Conservation (phyloP, 257 asterid genomes). For the Galeopsis tetrahit region DNA sequence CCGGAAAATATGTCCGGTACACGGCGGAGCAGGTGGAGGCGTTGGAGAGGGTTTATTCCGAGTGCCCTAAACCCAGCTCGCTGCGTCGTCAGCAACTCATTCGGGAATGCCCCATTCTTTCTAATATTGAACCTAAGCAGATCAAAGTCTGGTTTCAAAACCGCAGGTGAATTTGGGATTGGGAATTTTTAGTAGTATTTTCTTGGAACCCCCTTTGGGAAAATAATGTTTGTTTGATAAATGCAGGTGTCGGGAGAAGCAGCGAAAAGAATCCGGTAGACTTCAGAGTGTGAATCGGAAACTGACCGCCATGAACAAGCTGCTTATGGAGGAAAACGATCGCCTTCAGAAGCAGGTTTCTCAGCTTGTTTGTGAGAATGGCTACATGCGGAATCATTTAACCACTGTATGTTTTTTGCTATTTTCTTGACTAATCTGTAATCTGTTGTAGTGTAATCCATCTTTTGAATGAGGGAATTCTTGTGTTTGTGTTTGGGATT, state of each 20-base stretch:
- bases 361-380: slow-evolving; percentile 92
- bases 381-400: slow-evolving; percentile 84
- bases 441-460: too few species aligned
- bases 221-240: background rate
- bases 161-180: slow-evolving; percentile 69
- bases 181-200: background rate
- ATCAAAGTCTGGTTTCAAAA: slow-evolving; percentile 98
- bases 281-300: slow-evolving; percentile 92
- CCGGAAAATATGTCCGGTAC: slow-evolving; percentile 89
- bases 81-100: slow-evolving; percentile 89
- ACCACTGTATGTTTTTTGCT: slow-evolving; percentile 58
- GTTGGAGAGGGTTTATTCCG: slow-evolving; percentile 89
- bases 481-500: too few species aligned
- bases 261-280: slow-evolving; percentile 81
- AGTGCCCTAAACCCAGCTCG: slow-evolving; percentile 96
- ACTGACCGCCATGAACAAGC: slow-evolving; percentile 89
- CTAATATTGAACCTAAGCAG: slow-evolving; percentile 93
- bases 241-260: slow-evolving; percentile 97
- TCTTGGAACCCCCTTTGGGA: too few species aligned
- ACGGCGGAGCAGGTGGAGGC: slow-evolving; percentile 99
- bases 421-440: too few species aligned
- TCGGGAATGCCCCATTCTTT: slow-evolving; percentile 86
- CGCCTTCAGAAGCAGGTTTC: slow-evolving; percentile 97
- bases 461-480: too few species aligned
- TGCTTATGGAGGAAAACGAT: slow-evolving; percentile 96